Percentiles rank a stretch among this genome's conserved stretches.
Conservation (phyloP, 2,329 filamentous ascomycete species). For the Fusarium sp. region DNA sequence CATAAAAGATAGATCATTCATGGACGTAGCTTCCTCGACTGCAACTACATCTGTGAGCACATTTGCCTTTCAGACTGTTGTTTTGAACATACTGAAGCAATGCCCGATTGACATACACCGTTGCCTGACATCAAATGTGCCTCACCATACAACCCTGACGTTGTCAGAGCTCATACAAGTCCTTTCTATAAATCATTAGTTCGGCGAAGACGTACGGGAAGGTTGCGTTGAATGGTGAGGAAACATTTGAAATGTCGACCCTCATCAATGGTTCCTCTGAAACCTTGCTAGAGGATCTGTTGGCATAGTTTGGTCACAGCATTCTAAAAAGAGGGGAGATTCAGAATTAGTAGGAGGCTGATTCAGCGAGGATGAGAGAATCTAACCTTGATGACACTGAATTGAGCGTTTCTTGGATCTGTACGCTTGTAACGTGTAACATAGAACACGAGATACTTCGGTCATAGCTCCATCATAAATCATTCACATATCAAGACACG, state of each 20-base stretch:
- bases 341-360: neutral
- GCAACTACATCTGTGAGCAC: neutral
- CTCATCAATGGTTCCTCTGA: neutral
- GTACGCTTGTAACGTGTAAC: too few species aligned
- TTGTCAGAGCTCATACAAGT: neutral
- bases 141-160: neutral
- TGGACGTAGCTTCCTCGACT: neutral
- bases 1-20: neutral
- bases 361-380: neutral
- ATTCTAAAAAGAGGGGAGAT: neutral
- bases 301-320: neutral
- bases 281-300: neutral
- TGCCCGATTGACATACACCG: neutral
- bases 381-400: neutral
- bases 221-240: neutral
- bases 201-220: neutral
- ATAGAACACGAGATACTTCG: neutral
- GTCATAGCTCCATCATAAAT: neutral
- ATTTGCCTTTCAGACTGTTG: neutral
- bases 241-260: neutral
- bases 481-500: neutral
- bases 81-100: neutral
- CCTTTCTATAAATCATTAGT: neutral
- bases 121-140: neutral
- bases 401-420: neutral